These are phyloP conservation scores for Quercus mongolica DNA, from an alignment of 306 rosid genomes.

Conservation along the genomic window DNA sequence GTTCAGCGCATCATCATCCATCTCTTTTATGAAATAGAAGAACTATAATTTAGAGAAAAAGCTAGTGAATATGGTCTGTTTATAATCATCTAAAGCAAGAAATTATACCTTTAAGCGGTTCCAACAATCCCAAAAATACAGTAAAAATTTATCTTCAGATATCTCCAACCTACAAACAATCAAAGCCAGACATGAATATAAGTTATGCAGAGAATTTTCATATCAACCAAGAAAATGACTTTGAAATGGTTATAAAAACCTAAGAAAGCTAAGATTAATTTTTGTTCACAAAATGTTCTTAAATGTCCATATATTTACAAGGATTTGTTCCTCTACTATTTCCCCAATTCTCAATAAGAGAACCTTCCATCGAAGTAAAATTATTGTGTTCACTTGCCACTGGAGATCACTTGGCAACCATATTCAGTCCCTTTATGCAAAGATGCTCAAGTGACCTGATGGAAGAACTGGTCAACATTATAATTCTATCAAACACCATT, in stretches of 20 bases:
- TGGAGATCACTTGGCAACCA: neutral
- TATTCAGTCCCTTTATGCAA: neutral
- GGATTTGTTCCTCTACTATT: neutral
- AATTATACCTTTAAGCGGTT: constrained; percentile 48
- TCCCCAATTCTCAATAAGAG: neutral
- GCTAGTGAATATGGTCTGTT: neutral
- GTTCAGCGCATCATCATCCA: too few species aligned
- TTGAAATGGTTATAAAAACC: neutral
- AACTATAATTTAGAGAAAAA: neutral
- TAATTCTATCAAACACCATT: neutral
- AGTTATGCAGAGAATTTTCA: neutral
- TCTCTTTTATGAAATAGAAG: constrained; percentile 1
- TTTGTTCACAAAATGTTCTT: neutral
- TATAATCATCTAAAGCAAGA: constrained; percentile 1
- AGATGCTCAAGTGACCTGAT: neutral
- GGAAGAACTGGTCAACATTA: neutral
- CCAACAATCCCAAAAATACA: constrained; percentile 74
- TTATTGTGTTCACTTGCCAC: neutral
- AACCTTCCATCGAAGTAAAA: neutral
- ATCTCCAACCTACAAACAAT: constrained; percentile 52
- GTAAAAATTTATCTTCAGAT: constrained; percentile 59
- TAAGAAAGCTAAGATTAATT: constrained; percentile 1
- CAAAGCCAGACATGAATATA: constrained; percentile 10
- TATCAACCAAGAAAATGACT: neutral
- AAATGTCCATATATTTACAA: constrained; percentile 1